Conservation (phyloP, 2,329 filamentous ascomycete genomes). For the Aureobasidium sp. region DNA sequence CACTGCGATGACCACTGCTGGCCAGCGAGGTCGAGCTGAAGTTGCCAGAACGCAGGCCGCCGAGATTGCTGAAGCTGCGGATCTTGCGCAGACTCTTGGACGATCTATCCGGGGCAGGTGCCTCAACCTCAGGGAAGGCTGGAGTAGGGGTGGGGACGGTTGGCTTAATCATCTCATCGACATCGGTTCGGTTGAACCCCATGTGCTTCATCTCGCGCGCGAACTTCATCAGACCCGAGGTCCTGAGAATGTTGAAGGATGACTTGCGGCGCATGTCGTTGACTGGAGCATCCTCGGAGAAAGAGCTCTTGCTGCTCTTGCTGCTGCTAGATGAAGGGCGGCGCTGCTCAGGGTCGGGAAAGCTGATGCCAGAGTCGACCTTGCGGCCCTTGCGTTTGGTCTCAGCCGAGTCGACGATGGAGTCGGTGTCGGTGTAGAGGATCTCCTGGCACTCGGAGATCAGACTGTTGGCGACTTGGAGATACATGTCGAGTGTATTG, state of each 20-base stretch:
- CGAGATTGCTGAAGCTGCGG: conserved; percentile 28
- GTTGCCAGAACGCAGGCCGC: conserved; percentile 23
- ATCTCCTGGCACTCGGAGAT: conserved; percentile 52
- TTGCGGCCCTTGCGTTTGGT: conserved; percentile 42
- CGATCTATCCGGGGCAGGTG: background rate
- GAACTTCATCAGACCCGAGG: conserved; percentile 51
- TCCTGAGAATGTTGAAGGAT: conserved; percentile 22
- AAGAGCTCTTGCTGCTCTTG: conserved; percentile 18
- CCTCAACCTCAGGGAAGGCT: background rate
- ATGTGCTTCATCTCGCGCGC: conserved; percentile 52
- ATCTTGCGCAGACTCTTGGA: conserved; percentile 29
- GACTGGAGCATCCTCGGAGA: conserved; percentile 19
- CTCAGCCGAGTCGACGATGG: conserved; percentile 25
- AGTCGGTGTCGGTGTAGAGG: conserved; percentile 33
- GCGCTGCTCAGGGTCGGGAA: conserved; percentile 32
- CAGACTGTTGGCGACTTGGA: conserved; percentile 50
- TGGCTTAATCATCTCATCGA: conserved; percentile 37
- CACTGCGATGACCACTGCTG: conserved; percentile 26
- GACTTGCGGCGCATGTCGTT: conserved; percentile 17
- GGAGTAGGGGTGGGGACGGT: background rate
- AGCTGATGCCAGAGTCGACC: conserved; percentile 57
- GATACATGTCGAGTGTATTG: conserved; percentile 48
- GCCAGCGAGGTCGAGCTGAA: conserved; percentile 26
- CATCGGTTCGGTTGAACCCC: conserved; percentile 44
- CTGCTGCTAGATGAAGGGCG: conserved; percentile 29